A percentile compares a stretch with the other conserved stretches of the same genome.
phyloP scores from a whole-genome alignment of 257 asterid species.

The Coffea canephora region DNA sequence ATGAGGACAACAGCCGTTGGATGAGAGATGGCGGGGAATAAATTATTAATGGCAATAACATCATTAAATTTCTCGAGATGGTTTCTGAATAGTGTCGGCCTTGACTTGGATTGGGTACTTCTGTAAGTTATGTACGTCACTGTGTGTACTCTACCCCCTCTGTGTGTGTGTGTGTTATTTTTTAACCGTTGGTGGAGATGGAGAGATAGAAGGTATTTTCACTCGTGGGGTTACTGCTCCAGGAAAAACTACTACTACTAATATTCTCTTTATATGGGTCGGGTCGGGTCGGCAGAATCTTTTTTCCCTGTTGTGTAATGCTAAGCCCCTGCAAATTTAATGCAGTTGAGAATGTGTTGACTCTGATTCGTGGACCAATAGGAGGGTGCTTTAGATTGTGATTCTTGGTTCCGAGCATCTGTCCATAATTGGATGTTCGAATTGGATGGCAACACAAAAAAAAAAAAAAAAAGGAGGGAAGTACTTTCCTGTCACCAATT shows the following conservation, averaged over 20 bases:
- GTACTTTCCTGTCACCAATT: too few relatives aligned
- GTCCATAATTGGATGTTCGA: too few relatives aligned
- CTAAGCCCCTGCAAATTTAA: too few relatives aligned
- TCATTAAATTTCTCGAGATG: constrained; percentile 20
- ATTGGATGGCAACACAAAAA: too few relatives aligned
- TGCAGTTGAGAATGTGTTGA: neutral
- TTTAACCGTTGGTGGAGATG: too few relatives aligned
- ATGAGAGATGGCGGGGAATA: constrained; percentile 18
- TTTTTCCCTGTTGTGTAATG: too few relatives aligned
- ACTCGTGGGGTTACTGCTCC: too few relatives aligned
- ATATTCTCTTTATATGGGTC: too few relatives aligned
- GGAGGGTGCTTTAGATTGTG: neutral
- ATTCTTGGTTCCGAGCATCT: neutral
- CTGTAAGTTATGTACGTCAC: neutral
- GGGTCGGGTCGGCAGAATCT: neutral
- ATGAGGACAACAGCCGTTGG: constrained; percentile 26
- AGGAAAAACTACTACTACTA: too few relatives aligned
- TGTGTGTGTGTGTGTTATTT: neutral
- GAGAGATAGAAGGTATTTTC: too few relatives aligned
- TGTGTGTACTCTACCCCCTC: too few relatives aligned
- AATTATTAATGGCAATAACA: neutral
- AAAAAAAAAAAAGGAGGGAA: too few relatives aligned
- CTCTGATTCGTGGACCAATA: neutral
- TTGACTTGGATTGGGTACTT: neutral
- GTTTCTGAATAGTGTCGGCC: constrained; percentile 49